These are phyloP conservation scores for Jimgerdemannia flammicorona DNA, from an alignment of 192 early-diverging fungal genomes.

Conservation along the genomic window DNA sequence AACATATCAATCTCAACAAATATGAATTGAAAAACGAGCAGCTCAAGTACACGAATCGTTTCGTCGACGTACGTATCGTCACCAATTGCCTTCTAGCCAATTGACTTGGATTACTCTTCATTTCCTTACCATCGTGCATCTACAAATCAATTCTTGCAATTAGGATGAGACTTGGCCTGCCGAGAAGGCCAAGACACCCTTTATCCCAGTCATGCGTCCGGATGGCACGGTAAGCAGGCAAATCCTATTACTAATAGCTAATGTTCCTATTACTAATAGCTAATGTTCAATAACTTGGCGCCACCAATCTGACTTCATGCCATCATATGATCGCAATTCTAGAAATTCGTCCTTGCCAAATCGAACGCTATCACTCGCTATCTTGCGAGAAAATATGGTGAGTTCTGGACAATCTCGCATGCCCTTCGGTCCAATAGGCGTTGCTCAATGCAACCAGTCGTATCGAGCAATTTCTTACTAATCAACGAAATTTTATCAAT, in stretches of 20 bases:
- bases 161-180: conserved; percentile 27
- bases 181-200: conserved; percentile 30
- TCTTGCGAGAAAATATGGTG: conserved; percentile 23
- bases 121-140: not conserved
- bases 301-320: too few relatives aligned
- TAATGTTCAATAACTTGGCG: not conserved
- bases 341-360: conserved; percentile 32
- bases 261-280: not conserved
- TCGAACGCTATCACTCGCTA: conserved; percentile 38
- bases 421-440: too few relatives aligned
- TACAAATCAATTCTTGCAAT: not conserved
- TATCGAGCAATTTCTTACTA: not conserved
- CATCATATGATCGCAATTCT: not conserved
- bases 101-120: not conserved
- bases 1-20: not conserved
- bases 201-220: conserved; percentile 33
- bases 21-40: not conserved
- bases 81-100: not conserved
- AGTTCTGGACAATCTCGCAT: not conserved
- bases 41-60: not conserved
- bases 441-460: not conserved
- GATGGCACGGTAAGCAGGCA: conserved; percentile 6
- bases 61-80: not conserved
- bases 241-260: not conserved
- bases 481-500: not conserved